Evolutionary conservation across 257 asterid genomes (phyloP), one percentile per base, ranked within the genome.

Genomic region (Solanum sejunctum): DNA sequence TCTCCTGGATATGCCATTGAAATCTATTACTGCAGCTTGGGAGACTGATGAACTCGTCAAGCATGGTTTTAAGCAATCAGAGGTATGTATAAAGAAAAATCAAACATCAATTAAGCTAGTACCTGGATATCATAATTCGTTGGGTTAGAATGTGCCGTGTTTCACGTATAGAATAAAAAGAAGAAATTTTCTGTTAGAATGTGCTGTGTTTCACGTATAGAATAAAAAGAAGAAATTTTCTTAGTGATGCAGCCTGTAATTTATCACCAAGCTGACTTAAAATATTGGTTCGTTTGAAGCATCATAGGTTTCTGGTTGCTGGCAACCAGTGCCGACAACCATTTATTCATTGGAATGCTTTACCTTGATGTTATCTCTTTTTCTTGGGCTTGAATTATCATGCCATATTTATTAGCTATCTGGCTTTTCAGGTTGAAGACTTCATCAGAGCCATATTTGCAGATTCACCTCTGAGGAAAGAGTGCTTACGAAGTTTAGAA

Each of bases 1-100:
- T 86, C 97, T 97, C 87, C 81, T 97, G 95, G 98, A 95, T 89
- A 92, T 93, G 96, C 95, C 99, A 80, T 88, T 95, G 93, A 95
- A 92, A 92, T 91, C 93, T 47, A 91, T 97, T 77, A 93, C 98
- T 51, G 90, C 88, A 56, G 91, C 93, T 32, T 97, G 98, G 98
- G 99, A 94, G 88, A 92, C 94, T 80, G 98, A 97, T 28, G 99
- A 97, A 87, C 94, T 97, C 64, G 86, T 91, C 86, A 88, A 86
- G 16, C 92, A 95, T 87, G 91, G 92, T 83, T 92, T 95, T 85
- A 87, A 91, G 49, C 61, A 85, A 63, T 86, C 93, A 21, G 99
- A 97, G 99, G 99, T 97, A 87, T 56, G 86, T 71, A n/a, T 58
- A 13, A 41, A 69, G 52, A 18, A 78, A 10, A 82, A 13, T 36